A percentile compares a stretch with the other conserved stretches of the same genome.
phyloP scores from a whole-genome alignment of 2,329 filamentous ascomycete genomes.

The Exophiala viscosa region DNA sequence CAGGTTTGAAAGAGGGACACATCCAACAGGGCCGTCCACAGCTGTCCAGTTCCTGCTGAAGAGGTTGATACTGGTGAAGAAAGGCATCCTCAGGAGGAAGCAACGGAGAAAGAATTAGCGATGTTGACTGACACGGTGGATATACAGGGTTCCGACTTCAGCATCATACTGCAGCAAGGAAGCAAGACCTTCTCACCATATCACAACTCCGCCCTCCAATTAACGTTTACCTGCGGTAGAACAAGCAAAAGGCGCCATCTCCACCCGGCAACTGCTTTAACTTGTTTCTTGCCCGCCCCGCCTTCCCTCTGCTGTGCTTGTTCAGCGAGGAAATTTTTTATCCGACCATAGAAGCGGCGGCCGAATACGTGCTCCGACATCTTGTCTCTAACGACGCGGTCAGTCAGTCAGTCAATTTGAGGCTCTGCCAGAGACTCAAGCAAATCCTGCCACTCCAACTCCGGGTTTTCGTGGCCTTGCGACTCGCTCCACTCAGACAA shows the following conservation, averaged over 20 bases:
- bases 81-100: background rate
- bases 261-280: conserved; percentile 11
- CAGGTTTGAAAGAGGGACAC: background rate
- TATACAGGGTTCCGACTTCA: conserved; percentile 14
- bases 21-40: background rate
- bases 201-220: conserved; percentile 13
- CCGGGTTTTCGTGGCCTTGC: conserved; percentile 13
- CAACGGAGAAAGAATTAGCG: background rate
- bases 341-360: conserved; percentile 9
- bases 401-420: conserved; percentile 11
- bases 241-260: conserved; percentile 13
- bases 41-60: background rate
- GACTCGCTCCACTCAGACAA: conserved; percentile 22
- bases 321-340: conserved; percentile 17
- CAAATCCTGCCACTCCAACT: conserved; percentile 8
- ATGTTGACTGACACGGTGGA: conserved; percentile 17
- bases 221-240: conserved; percentile 6
- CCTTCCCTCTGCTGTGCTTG: conserved; percentile 9
- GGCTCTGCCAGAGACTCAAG: conserved; percentile 21
- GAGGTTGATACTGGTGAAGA: background rate
- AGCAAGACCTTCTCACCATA: conserved; percentile 3
- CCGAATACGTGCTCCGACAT: conserved; percentile 6
- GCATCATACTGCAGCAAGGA: conserved; percentile 1
- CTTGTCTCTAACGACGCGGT: conserved; percentile 2
- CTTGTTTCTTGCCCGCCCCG: conserved; percentile 14